Percentiles rank a stretch among this genome's conserved stretches.
Evolutionary conservation across 169 alveolate species (phyloP).

Genomic region (Miamiensis avidus): DNA sequence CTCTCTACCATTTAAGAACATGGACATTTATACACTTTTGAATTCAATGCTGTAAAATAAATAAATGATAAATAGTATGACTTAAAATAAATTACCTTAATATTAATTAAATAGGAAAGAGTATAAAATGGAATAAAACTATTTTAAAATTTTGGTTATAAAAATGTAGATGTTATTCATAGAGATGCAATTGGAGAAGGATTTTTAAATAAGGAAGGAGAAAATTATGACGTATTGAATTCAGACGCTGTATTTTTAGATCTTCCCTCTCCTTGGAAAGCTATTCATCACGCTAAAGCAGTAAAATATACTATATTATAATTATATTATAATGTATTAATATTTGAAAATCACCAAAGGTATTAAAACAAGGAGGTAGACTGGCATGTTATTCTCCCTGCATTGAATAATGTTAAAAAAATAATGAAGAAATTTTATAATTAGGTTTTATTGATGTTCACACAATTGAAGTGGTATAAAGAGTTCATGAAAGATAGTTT

Average conservation of each 20-base stretch:
- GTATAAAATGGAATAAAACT: slow-evolving; percentile 59
- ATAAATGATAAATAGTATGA: slow-evolving; percentile 26
- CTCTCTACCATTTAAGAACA: slow-evolving; percentile 58
- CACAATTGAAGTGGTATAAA: slow-evolving; percentile 68
- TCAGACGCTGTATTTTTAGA: slow-evolving; percentile 82
- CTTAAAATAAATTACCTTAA: not conserved
- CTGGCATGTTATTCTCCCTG: slow-evolving; percentile 85
- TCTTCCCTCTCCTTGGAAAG: slow-evolving; percentile 81
- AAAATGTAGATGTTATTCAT: slow-evolving; percentile 55
- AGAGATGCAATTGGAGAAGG: slow-evolving; percentile 80
- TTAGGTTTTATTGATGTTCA: slow-evolving; percentile 63
- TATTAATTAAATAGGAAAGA: slow-evolving; percentile 42
- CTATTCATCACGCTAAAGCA: slow-evolving; percentile 63
- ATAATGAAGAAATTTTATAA: slow-evolving; percentile 57
- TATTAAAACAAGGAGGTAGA: slow-evolving; percentile 67
- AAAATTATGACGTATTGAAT: slow-evolving; percentile 39
- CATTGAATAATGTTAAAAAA: slow-evolving; percentile 80
- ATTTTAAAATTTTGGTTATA: slow-evolving; percentile 27
- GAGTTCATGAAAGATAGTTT: slow-evolving; percentile 52
- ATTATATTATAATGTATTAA: not conserved
- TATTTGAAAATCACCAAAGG: slow-evolving; percentile 25
- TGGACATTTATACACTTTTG: slow-evolving; percentile 83
- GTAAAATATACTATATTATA: not conserved
- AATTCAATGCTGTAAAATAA: slow-evolving; percentile 63
- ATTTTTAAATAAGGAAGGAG: slow-evolving; percentile 59